Evolutionary conservation across 768 basidiomycete genomes (phyloP), one percentile per base, ranked within the genome.

Genomic region (Psilocybe cubensis): DNA sequence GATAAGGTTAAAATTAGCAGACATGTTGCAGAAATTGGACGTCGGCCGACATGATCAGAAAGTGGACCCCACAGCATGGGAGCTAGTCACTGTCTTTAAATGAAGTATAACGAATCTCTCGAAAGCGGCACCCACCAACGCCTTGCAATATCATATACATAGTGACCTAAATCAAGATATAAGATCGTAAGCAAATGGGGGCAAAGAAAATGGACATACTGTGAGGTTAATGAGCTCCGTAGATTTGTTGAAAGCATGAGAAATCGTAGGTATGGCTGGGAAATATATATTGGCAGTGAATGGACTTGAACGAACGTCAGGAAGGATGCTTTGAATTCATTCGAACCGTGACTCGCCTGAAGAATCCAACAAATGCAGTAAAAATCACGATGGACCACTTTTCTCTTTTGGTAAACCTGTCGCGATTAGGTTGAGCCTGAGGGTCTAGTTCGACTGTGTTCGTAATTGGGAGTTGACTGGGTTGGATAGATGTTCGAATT

Each of bases 201-300:
- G 21, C n/a, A 49, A 51, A 28, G 40, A 40, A 12, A 51, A 12
- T 21, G 20, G n/a, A 11, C 8, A 21, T 54, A 93, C 87, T 7
- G 91, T 91, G 40, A 94, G 68, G 67, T 92, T 93, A 38, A 94
- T 92, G 9, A 86, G 75, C 63, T 91, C 89, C 8, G 79, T 79
- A 0, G 86, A 83, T 54, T 84, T 83, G 63, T 86, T 67, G 65
- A 95, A 91, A 3, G 74, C 87, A 18, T 58, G 59, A 0, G 86
- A 78, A 21, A 94, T 72, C 0, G 81, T 77, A 1, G 92, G 92
- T 38, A 95, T 87, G 11, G 86, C 90, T 5, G 91, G 91, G 45
- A 91, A 83, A 67, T 92, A 93, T 55, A 92, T 88, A 55, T 86
- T 91, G 3, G 89, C 80, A 1, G 90, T 89, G 10, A 92, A 72